Conservation (phyloP, 2,329 filamentous ascomycete genomes). For the Colletotrichum somersetense region DNA sequence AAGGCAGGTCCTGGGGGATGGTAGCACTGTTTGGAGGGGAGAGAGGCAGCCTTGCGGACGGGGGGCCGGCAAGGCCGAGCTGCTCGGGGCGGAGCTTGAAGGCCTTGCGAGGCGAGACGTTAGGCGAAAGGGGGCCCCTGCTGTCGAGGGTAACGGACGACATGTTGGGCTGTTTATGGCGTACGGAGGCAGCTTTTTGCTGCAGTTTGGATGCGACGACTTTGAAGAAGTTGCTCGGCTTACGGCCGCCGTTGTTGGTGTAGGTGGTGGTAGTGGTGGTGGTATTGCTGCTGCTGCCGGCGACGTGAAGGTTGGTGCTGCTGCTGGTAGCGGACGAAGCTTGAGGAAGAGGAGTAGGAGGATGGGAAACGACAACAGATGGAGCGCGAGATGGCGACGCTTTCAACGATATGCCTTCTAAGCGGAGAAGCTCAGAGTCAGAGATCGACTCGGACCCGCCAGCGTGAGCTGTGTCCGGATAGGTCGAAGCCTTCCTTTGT, state of each 20-base stretch:
- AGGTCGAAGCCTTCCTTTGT: constrained; percentile 43
- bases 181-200: constrained; percentile 54
- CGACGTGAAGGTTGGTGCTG: constrained; percentile 48
- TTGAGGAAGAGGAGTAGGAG: constrained; percentile 45
- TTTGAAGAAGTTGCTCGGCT: constrained; percentile 56
- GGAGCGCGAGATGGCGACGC: constrained; percentile 43
- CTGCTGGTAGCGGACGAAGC: constrained; percentile 47
- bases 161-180: constrained; percentile 43
- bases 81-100: constrained; percentile 50
- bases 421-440: constrained; percentile 60
- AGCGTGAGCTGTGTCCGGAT: constrained; percentile 41
- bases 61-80: constrained; percentile 37
- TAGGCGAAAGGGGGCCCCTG: constrained; percentile 40
- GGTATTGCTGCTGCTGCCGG: constrained; percentile 42
- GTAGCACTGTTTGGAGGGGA: constrained; percentile 46
- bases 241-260: constrained; percentile 43
- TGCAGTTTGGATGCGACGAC: constrained; percentile 57
- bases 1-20: constrained; percentile 43
- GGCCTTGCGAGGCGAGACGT: constrained; percentile 48
- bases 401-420: constrained; percentile 62
- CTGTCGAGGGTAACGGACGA: constrained; percentile 39
- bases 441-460: constrained; percentile 55
- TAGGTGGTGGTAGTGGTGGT: constrained; percentile 32
- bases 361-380: constrained; percentile 40
- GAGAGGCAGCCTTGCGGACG: constrained; percentile 44